Base-by-base conservation (phyloP, 225 moss, liverwort and hornwort species). In the Lunularia cruciata region DNA sequence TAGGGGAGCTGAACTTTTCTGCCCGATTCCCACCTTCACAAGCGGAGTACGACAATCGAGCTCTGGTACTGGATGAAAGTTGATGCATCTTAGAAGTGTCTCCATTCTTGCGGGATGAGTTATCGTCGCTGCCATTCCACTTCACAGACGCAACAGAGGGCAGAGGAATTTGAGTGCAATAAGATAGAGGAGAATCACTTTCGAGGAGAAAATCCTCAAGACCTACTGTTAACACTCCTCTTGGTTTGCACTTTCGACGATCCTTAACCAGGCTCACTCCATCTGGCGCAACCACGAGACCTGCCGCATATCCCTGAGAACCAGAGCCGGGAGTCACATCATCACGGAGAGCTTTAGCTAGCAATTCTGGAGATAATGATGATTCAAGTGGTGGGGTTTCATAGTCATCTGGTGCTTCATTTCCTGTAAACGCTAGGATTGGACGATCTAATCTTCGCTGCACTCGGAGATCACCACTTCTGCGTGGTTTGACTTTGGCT, bases 221-320 rank as follows among this genome's bases (percentile, higher is more conserved):
- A 36, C 23, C 36, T 12, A 10, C 25, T 4, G 5, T 43, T 23
- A 64, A 30, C 13, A 64, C 43, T 64, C 64, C 64, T 64, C 40
- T 64, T 7, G 64, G 64, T 30, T 64, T 64, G 27, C 22, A 64
- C 15, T 46, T 64, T 19, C 64, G 23, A 10, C 64, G 42, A 46
- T 64, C 64, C 19, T 64, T 64, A 25, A 64, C 43, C 64, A 64
- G 23, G 35, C 25, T 47, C 8, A 43, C 43, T 46, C 64, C 64
- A 12, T 43, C 64, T 3, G 64, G 64, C 46, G 64, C 64, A 40
- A 64, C 18, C 20, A 64, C 64, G 23, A 64, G 64, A 5, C 40
- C 64, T 23, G 64, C 3, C 22, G 23, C 15, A 19, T 37, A 23
- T 23, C 27, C 40, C 64, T 46, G 64, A n/a, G n/a, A n/a, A n/a